Percentiles rank a stretch among this genome's conserved stretches.
Conservation (phyloP, 106 monocot species). For the Alisma plantagoaquatica region DNA sequence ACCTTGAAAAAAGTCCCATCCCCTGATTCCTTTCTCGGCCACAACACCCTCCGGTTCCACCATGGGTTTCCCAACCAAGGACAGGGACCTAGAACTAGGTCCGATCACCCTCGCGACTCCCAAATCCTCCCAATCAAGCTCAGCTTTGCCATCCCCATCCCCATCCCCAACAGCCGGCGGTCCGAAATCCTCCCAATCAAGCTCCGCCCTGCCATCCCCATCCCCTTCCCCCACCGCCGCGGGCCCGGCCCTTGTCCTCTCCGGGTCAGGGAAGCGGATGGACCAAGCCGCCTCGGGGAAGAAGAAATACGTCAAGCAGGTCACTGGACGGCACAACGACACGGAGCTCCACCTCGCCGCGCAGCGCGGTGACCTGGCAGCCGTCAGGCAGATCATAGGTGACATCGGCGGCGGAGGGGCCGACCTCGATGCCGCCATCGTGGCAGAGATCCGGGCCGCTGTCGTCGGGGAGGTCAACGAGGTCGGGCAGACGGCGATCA, state of each 20-base stretch:
- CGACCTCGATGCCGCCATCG: neutral
- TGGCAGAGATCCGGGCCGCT: slow-evolving; percentile 2
- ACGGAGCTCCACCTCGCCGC: slow-evolving; percentile 12
- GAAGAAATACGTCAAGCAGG: slow-evolving; percentile 17
- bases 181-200: no score
- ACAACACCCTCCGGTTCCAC: no score
- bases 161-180: no score
- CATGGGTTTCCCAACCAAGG: no score
- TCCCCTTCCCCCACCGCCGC: slow-evolving; percentile 4
- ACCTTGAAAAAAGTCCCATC: no score
- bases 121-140: no score
- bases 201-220: slow-evolving; percentile 2
- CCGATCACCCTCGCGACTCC: no score
- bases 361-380: slow-evolving; percentile 7
- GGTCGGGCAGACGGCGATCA: slow-evolving; percentile 7
- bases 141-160: no score
- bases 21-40: no score
- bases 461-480: slow-evolving; percentile 8
- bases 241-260: slow-evolving; percentile 5
- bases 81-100: no score
- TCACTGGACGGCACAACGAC: slow-evolving; percentile 12
- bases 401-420: neutral
- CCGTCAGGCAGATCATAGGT: slow-evolving; percentile 2
- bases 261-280: slow-evolving; percentile 6
- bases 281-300: slow-evolving; percentile 9